Base-by-base conservation (phyloP, 2,329 filamentous ascomycete species). In the Nothophaeocryptopus gaeumannii region DNA sequence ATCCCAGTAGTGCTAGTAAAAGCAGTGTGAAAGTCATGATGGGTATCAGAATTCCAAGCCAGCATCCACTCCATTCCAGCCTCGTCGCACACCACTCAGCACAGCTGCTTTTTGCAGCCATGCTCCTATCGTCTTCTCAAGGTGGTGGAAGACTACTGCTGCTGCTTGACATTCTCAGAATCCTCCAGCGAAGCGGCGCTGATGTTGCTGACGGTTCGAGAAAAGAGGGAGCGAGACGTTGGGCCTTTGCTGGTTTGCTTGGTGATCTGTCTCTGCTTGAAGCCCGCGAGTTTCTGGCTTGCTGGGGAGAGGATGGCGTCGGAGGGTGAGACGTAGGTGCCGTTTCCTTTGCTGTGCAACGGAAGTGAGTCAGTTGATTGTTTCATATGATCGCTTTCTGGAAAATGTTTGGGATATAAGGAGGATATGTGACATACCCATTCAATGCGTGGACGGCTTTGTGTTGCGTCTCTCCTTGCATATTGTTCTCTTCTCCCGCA, bases 271-370 rank as follows among this genome's bases (percentile, higher is more conserved):
- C 89, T 90, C 73, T 82, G 88, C 72, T 88, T 86, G 70, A 91
- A 82, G 35, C 86, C 85, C 56, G 79, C 86, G 63, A 93, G 80
- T 78, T 93, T 93, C 70, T 87, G 85, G 13, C 85, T 87, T 71
- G 88, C 90, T 32, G 89, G 89, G 62, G 86, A 90, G 84, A 90
- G 88, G 75, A 95, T 91, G 72, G 83, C 84, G 71, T 95, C 89
- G n/a, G 87, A 91, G 2, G 89, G 89, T 13, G 86, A 91, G 68
- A 91, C 77, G 72, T 91, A 92, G 59, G 79, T 74, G 61, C 77
- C 74, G 39, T 51, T 55, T 35, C 44, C 41, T 38, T 54, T 56
- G 38, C 50, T 61, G 47, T 50, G 20, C 40, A 47, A 40, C 34
- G 11, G 26, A 34, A n/a, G n/a, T n/a, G n/a, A 26, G 20, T 26